Base-by-base conservation (phyloP, 345 rosid species). In the Eucalyptus tenuipes region DNA sequence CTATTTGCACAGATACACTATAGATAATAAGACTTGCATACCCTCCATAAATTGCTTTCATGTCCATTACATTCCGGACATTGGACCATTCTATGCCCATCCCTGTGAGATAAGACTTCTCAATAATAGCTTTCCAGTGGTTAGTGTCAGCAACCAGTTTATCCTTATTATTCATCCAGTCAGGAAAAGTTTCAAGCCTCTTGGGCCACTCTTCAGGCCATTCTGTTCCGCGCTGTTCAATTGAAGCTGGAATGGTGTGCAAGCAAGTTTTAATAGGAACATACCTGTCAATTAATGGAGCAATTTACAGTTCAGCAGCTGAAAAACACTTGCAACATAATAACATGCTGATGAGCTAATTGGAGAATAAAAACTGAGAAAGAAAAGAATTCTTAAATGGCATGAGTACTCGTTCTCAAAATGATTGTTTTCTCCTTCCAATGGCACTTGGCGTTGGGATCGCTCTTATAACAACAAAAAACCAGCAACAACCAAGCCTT, bases 131-230 rank as follows among this genome's bases (percentile, higher is more conserved):
- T 92, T 93, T 95, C 99, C 99, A 97, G 90, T 92, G 98, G 61
- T 91, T 92, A 87, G 95, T 88, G 79, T 96, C 98, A 22, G 92
- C 93, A 82, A 91, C 88, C 68, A 94, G 79, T 88, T 93, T 96
- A 88, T 95, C 97, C 92, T 96, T 95, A 91, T 93, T 90, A 55
- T 92, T 92, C 89, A 95, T 91, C 99, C 99, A 97, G 81, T 96
- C 99, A 10, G 99, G 99, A 88, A 95, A 96, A n/a, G 96, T 94
- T 92, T 96, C 98, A 48, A 96, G 98, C 93, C 99, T 94, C 93
- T 94, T 93, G 49, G 98, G 99, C 98, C 99, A 97, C 91, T 96
- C 99, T 90, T 95, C 98, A n/a, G 99, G 99, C 99, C 99, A 97
- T 61, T 96, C 99, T 37, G 98, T 92, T 84, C 99, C 99, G 42